These are phyloP conservation scores for Mortierella sp. DNA, from an alignment of 371 early-diverging fungal genomes.

Conservation along the genomic window DNA sequence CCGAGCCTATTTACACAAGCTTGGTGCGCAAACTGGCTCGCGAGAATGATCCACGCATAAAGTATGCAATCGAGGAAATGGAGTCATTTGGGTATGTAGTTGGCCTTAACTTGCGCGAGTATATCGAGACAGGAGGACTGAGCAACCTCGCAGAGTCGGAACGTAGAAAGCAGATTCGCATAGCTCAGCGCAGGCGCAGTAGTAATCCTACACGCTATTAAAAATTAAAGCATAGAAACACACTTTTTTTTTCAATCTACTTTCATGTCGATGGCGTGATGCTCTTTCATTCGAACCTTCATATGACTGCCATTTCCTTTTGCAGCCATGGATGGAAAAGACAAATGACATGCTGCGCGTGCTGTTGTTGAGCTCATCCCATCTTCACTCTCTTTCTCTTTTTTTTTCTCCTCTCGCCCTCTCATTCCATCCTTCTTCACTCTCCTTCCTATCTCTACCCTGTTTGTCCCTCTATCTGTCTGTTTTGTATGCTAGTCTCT, in stretches of 20 bases:
- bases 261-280: not conserved
- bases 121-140: conserved; percentile 56
- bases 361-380: not conserved
- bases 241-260: not conserved
- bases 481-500: not conserved
- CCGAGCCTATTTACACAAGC: conserved; percentile 63
- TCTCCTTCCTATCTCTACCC: not conserved
- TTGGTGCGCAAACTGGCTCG: conserved; percentile 73
- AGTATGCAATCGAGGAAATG: conserved; percentile 81
- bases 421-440: not conserved
- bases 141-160: conserved; percentile 56
- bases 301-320: not conserved
- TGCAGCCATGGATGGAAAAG: not conserved
- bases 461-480: not conserved
- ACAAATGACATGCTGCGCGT: not conserved
- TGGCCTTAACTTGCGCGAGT: conserved; percentile 46
- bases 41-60: conserved; percentile 77
- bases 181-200: conserved; percentile 39
- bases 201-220: conserved; percentile 8
- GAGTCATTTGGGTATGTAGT: conserved; percentile 71
- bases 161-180: conserved; percentile 44
- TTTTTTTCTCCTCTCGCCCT: not conserved
- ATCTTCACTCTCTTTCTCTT: not conserved
- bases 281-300: not conserved
- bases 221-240: not conserved